A percentile compares a stretch with the other conserved stretches of the same genome.
Evolutionary conservation across 1,284 basidiomycete genomes (phyloP).

Genomic region (Termitomyces sp.): DNA sequence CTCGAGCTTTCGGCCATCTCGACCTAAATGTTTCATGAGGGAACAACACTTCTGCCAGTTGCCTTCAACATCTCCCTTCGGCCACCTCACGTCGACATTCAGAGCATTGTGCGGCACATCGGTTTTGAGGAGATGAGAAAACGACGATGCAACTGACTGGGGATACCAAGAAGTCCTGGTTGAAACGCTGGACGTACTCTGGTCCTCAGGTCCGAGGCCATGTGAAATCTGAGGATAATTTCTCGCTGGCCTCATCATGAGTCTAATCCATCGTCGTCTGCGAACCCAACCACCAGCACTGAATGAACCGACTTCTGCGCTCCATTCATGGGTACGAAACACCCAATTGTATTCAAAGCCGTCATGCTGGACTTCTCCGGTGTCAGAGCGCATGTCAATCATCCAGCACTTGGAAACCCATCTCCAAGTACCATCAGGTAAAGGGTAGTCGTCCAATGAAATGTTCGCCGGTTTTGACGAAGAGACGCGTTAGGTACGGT

Average conservation of each 20-base stretch:
- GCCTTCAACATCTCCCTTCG: slow-evolving; percentile 39
- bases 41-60: slow-evolving; percentile 60
- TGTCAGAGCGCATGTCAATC: slow-evolving; percentile 77
- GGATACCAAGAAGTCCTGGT: slow-evolving; percentile 2
- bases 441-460: slow-evolving; percentile 61
- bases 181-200: slow-evolving; percentile 3
- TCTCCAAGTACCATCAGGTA: slow-evolving; percentile 74
- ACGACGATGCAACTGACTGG: slow-evolving; percentile 14
- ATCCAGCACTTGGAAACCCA: slow-evolving; percentile 80
- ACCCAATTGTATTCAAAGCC: slow-evolving; percentile 81
- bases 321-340: slow-evolving; percentile 64
- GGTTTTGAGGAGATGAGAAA: slow-evolving; percentile 23
- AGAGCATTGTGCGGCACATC: slow-evolving; percentile 21
- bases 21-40: slow-evolving; percentile 47
- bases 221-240: slow-evolving; percentile 11
- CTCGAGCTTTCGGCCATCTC: slow-evolving; percentile 69
- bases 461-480: slow-evolving; percentile 47
- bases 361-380: slow-evolving; percentile 70
- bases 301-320: slow-evolving; percentile 50
- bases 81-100: slow-evolving; percentile 32
- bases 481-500: slow-evolving; percentile 48
- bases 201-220: slow-evolving; percentile 8
- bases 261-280: slow-evolving; percentile 68
- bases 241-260: slow-evolving; percentile 67
- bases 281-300: slow-evolving; percentile 69